Conservation (phyloP, 2,329 filamentous ascomycete genomes). For the Clarireedia monteithiana region DNA sequence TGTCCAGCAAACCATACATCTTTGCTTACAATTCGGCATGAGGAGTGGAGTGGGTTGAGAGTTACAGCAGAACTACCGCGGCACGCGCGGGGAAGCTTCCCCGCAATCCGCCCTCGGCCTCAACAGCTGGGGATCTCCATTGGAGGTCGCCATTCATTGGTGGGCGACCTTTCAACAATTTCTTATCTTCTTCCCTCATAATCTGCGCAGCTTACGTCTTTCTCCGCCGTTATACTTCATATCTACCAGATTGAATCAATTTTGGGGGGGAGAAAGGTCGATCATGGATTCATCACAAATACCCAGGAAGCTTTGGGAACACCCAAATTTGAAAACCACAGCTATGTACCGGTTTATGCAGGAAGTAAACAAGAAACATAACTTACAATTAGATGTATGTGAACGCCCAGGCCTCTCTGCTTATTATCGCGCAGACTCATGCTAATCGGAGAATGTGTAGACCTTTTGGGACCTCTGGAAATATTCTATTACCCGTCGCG, state of each 20-base stretch:
- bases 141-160: no score
- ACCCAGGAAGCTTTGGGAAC: conserved; percentile 62
- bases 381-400: conserved; percentile 48
- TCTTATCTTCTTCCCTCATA: no score
- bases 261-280: not conserved
- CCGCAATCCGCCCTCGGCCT: no score
- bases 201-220: no score
- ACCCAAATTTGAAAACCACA: conserved; percentile 52
- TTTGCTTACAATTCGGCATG: no score
- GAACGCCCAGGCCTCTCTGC: not conserved
- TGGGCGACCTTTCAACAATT: no score
- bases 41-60: no score
- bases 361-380: conserved; percentile 49
- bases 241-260: not conserved
- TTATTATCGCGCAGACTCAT: not conserved
- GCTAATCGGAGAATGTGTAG: conserved; percentile 30
- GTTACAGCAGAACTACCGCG: no score
- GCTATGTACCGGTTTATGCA: conserved; percentile 62
- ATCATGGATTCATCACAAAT: conserved; percentile 22
- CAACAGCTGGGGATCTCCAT: no score
- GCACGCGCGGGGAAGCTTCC: no score
- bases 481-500: conserved; percentile 56
- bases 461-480: conserved; percentile 62
- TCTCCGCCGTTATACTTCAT: not conserved
- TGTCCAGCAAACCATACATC: no score